Evolutionary conservation across 148 eudicot genomes (phyloP).

Genomic region (Rhododendron simsii): DNA sequence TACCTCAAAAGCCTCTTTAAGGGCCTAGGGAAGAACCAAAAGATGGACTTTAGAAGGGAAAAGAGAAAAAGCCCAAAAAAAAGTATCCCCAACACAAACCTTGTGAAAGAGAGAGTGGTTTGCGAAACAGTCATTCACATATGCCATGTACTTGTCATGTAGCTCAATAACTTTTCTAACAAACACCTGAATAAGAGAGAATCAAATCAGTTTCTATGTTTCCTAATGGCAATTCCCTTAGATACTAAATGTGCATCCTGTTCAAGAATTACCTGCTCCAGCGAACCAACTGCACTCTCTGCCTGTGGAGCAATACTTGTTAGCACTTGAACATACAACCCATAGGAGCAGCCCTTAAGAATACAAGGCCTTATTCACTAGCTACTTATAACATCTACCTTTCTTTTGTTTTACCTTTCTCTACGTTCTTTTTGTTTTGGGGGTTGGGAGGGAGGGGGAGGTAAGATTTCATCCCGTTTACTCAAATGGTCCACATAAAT

Average conservation of each 20-base stretch:
- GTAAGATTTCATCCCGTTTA: not conserved
- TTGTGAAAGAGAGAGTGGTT: slow-evolving; percentile 41
- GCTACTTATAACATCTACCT: not conserved
- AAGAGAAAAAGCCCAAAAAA: not conserved
- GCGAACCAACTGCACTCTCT: slow-evolving; percentile 26
- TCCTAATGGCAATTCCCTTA: not conserved
- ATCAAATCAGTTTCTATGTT: slow-evolving; percentile 12
- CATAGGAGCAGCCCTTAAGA: not conserved
- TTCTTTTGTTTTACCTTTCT: not conserved
- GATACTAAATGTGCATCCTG: not conserved
- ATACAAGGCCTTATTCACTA: not conserved
- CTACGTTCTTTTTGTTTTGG: not conserved
- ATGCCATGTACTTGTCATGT: slow-evolving; percentile 37
- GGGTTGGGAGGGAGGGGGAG: too few species aligned
- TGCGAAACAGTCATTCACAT: slow-evolving; percentile 28
- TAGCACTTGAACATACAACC: slow-evolving; percentile 7
- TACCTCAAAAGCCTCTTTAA: slow-evolving; percentile 30
- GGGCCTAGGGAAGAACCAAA: slow-evolving; percentile 20
- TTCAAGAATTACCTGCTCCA: slow-evolving; percentile 29
- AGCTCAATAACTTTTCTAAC: slow-evolving; percentile 38
- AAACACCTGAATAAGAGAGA: slow-evolving; percentile 21
- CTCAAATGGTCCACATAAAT: not conserved
- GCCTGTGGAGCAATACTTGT: slow-evolving; percentile 13
- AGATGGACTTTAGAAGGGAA: not conserved
- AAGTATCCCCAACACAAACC: slow-evolving; percentile 13